Evolutionary conservation across 495 filamentous ascomycete genomes (phyloP).

Genomic region (Trichoderma virens): DNA sequence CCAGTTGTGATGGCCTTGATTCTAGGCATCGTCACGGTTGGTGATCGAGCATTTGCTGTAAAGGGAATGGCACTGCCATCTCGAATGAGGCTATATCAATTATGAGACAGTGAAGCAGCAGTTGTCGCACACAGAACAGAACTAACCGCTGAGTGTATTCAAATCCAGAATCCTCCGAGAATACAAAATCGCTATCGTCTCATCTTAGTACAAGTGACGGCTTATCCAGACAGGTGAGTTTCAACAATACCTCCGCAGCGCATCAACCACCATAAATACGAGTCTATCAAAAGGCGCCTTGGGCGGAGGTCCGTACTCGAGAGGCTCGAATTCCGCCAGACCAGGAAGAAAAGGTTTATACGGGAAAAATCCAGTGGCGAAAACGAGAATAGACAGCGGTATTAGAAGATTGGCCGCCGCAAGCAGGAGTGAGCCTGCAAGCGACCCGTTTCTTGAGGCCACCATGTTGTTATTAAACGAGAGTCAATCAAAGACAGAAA

Average conservation of each 20-base stretch:
- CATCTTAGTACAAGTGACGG: neutral
- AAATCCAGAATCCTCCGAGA: slow-evolving; percentile 72
- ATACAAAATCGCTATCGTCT: slow-evolving; percentile 84
- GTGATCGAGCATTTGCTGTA: slow-evolving; percentile 90
- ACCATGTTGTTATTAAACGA: slow-evolving; percentile 18
- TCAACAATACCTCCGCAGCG: slow-evolving; percentile 65
- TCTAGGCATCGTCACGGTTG: slow-evolving; percentile 96
- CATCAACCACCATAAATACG: slow-evolving; percentile 97
- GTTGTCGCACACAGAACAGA: neutral
- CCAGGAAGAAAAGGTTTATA: slow-evolving; percentile 91
- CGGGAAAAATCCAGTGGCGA: slow-evolving; percentile 92
- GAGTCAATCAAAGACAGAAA: neutral
- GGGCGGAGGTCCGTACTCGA: slow-evolving; percentile 39
- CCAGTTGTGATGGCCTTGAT: slow-evolving; percentile 97
- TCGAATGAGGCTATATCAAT: slow-evolving; percentile 61
- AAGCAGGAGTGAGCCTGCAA: slow-evolving; percentile 36
- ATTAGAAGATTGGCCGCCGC: slow-evolving; percentile 68
- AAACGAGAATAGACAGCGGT: slow-evolving; percentile 67
- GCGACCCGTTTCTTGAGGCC: slow-evolving; percentile 24
- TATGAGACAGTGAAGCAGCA: neutral
- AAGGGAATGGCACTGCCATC: slow-evolving; percentile 80
- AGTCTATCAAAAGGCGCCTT: slow-evolving; percentile 75
- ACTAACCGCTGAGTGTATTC: slow-evolving; percentile 77
- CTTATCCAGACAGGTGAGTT: neutral
- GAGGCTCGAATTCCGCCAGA: slow-evolving; percentile 54